Evolutionary conservation across 208 protist genomes (phyloP).

Genomic region (Trypanosoma mega): DNA sequence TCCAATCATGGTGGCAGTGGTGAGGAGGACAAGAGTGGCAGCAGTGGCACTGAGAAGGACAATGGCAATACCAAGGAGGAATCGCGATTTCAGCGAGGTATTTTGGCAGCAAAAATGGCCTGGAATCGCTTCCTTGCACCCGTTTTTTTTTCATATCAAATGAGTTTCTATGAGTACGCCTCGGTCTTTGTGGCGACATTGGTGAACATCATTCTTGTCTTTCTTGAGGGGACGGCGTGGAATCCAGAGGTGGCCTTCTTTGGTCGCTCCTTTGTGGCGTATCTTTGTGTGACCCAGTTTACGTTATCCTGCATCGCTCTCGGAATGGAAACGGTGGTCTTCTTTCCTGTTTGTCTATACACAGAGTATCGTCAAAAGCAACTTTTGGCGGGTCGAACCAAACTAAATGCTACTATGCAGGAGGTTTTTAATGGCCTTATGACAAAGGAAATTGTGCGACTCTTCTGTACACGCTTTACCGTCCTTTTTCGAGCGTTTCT

Average conservation of each 20-base stretch:
- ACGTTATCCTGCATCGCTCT: conserved; percentile 42
- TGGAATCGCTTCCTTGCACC: conserved; percentile 67
- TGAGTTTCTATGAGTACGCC: conserved; percentile 52
- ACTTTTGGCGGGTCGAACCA: conserved; percentile 30
- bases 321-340: conserved; percentile 48
- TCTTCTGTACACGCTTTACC: conserved; percentile 45
- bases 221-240: conserved; percentile 33
- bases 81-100: not conserved
- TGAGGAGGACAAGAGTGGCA: no score
- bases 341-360: conserved; percentile 65
- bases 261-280: conserved; percentile 11
- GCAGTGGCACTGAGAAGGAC: conserved; percentile 1
- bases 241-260: not conserved
- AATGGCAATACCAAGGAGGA: not conserved
- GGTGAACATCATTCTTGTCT: conserved; percentile 57
- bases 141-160: conserved; percentile 41
- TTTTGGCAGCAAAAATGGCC: conserved; percentile 12
- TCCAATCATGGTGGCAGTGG: no score
- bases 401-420: conserved; percentile 44
- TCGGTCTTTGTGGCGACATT: conserved; percentile 57
- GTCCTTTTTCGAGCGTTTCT: conserved; percentile 57
- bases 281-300: conserved; percentile 54
- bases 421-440: conserved; percentile 57
- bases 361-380: conserved; percentile 56
- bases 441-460: conserved; percentile 32